phyloP scores from a whole-genome alignment of 2,329 filamentous ascomycete genomes.

The Atkinsonella hypoxylon region DNA sequence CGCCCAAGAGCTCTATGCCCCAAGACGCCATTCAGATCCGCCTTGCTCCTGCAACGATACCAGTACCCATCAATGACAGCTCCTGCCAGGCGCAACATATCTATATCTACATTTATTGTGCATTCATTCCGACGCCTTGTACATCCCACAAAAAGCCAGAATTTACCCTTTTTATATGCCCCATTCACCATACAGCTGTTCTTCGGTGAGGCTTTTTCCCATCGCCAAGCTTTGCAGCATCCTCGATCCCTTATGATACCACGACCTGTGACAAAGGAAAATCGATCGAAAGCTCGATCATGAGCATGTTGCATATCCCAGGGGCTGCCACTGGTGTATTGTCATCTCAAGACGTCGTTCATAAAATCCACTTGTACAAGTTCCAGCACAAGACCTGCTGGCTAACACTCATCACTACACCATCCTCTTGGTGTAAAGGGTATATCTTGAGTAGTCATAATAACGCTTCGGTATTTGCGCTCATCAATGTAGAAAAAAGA shows the following conservation, averaged over 20 bases:
- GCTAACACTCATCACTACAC: conserved; percentile 10
- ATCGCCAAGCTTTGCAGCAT: background rate
- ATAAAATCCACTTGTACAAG: conserved; percentile 12
- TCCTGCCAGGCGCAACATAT: conserved; percentile 3
- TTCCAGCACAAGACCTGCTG: conserved; percentile 13
- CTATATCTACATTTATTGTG: conserved; percentile 14
- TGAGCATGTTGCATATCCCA: background rate
- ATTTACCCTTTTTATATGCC: conserved; percentile 2
- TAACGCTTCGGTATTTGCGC: background rate
- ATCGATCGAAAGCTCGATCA: background rate
- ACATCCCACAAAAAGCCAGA: conserved; percentile 8
- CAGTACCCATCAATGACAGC: conserved; percentile 4
- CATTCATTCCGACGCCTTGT: conserved; percentile 5
- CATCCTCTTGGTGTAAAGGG: conserved; percentile 4
- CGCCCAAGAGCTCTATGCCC: conserved; percentile 7
- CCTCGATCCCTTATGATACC: background rate
- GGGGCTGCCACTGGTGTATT: background rate
- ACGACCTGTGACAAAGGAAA: background rate
- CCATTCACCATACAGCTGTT: background rate
- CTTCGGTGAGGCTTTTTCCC: background rate
- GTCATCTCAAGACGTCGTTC: background rate
- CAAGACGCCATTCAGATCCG: conserved; percentile 13
- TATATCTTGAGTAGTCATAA: conserved; percentile 5
- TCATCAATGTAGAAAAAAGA: background rate
- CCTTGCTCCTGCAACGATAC: conserved; percentile 10